Conservation (phyloP, 108 stramenopile species). For the Skeletonema tropicum region DNA sequence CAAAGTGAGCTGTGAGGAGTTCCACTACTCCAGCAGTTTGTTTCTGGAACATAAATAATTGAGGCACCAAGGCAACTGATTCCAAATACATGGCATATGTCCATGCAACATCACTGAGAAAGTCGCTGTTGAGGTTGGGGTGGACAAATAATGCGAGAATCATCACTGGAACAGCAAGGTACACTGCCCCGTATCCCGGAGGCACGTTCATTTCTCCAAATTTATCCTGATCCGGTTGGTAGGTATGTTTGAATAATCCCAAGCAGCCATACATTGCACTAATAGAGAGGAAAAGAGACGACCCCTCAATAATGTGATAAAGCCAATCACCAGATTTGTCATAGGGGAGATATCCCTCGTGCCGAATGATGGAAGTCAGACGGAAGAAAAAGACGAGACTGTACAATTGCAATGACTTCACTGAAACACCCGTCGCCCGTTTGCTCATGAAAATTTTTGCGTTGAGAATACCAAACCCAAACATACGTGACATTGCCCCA, state of each 20-base stretch:
- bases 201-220: conserved; percentile 94
- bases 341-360: conserved; percentile 99
- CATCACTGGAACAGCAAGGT: conserved; percentile 88
- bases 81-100: conserved; percentile 99
- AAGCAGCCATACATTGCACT: conserved; percentile 80
- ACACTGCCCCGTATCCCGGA: conserved; percentile 79
- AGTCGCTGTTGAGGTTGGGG: conserved; percentile 94
- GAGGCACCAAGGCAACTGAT: conserved; percentile 93
- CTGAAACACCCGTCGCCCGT: conserved; percentile 88
- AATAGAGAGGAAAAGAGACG: conserved; percentile 79
- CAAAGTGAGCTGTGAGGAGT: conserved; percentile 91
- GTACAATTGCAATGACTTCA: conserved; percentile 97
- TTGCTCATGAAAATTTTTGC: conserved; percentile 85
- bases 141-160: conserved; percentile 89
- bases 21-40: conserved; percentile 82
- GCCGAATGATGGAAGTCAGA: conserved; percentile 93
- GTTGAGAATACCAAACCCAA: conserved; percentile 96
- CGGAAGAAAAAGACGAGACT: conserved; percentile 91
- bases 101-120: conserved; percentile 96
- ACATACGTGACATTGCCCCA: conserved; percentile 95
- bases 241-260: conserved; percentile 85
- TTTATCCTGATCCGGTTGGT: conserved; percentile 86
- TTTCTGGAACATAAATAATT: conserved; percentile 99
- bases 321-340: conserved; percentile 99
- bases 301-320: conserved; percentile 94